Base-by-base conservation (phyloP, 352 stramenopile species). In the Pythium coloratum region DNA sequence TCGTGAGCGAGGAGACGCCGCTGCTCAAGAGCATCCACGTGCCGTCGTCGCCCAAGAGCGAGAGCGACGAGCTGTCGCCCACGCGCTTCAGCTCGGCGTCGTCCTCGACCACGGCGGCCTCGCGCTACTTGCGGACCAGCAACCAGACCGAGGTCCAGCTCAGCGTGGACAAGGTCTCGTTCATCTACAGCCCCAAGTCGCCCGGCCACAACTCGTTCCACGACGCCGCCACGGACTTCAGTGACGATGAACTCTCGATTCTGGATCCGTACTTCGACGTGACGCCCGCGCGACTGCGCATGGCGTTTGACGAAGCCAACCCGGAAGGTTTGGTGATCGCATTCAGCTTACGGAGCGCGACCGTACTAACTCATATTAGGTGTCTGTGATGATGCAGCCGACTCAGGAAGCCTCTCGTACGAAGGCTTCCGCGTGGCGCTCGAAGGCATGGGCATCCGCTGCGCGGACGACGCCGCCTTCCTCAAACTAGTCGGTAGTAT, bases 211-310 rank as follows among this genome's bases (percentile, higher is more conserved):
- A 73, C 62, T 82, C 70, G 14, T 90, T 89, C 66, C 70, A 84
- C 33, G 76, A 82, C 53, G 66, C 72, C 28, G 61, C 73, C 28
- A 67, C 57, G 56, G 60, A 75, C 32, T 64, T 73, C 63, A 65
- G 84, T 28, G 70, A 89, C 73, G 85, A 95, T 59, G 78, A 87
- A 68, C 80, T 95, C 26, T 89, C 86, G 40, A 91, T 93, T 55
- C 61, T 95, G n/a, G 85, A 95, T 38, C 87, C 87, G 63, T 93
- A 92, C 71, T 95, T 95, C 62, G 87, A 95, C 61, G 83, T 95
- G 51, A 95, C 85, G 18, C 64, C 75, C n/a, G 90, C 85, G 40
- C 75, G 87, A 2, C 67, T 94, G 33, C 82, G 79, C 47, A 76
- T 84, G 47, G 84, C 83, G 3, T 95, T 90, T 71, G 78, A 92